A percentile compares a stretch with the other conserved stretches of the same genome.
Evolutionary conservation across 2,329 filamentous ascomycete species (phyloP).

Genomic region (Diaporthe sp.): DNA sequence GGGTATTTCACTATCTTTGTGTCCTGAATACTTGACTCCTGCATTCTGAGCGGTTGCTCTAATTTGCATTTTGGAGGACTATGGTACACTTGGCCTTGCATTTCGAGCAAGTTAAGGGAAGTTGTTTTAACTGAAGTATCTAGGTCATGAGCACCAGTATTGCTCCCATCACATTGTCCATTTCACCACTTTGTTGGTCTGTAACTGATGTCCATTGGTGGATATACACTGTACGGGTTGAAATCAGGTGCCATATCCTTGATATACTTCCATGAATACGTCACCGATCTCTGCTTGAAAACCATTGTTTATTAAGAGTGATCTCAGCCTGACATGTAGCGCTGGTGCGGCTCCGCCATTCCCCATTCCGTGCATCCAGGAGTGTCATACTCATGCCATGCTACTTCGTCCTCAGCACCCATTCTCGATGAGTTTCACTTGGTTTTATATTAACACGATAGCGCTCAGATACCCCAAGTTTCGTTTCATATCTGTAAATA

Average conservation of each 20-base stretch:
- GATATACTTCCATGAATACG: background rate
- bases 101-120: background rate
- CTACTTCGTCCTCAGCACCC: background rate
- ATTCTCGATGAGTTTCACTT: background rate
- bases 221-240: background rate
- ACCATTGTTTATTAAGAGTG: background rate
- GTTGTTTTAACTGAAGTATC: no score
- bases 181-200: background rate
- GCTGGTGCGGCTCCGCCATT: background rate
- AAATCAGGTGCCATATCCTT: rapidly evolving
- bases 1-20: background rate
- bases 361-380: background rate
- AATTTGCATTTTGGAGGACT: background rate
- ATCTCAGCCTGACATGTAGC: background rate
- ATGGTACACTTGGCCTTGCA: background rate
- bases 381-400: background rate
- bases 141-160: background rate
- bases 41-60: no score
- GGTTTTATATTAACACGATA: background rate
- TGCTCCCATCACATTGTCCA: background rate
- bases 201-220: background rate
- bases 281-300: background rate
- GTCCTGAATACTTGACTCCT: background rate
- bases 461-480: background rate
- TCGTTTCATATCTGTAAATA: no score